Conservation (phyloP, 345 rosid genomes). For the Melaleuca alternifolia region DNA sequence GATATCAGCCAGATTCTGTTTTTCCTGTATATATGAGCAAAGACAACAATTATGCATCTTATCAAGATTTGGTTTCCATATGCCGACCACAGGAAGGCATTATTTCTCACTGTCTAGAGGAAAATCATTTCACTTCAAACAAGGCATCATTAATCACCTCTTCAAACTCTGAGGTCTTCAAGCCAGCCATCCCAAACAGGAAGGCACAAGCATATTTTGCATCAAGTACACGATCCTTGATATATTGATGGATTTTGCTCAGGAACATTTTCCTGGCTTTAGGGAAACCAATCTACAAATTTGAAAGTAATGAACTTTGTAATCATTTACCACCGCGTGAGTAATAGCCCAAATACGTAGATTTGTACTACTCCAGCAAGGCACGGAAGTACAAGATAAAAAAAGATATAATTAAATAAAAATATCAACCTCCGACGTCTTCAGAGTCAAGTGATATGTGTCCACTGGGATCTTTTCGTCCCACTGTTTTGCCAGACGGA, state of each 20-base stretch:
- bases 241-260: constrained; percentile 78
- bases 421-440: constrained; percentile 50
- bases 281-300: constrained; percentile 60
- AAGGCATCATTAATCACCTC: constrained; percentile 42
- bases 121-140: neutral
- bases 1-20: constrained; percentile 71
- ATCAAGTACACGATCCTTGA: constrained; percentile 81
- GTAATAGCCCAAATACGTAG: neutral
- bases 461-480: constrained; percentile 82
- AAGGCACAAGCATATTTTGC: constrained; percentile 85
- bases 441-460: constrained; percentile 63
- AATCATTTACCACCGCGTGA: neutral
- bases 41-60: neutral
- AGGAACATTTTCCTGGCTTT: constrained; percentile 69
- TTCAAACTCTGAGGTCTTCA: constrained; percentile 40
- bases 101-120: neutral
- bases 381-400: neutral
- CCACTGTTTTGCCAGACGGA: constrained; percentile 85
- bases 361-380: neutral
- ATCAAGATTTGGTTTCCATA: neutral
- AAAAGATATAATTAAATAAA: neutral
- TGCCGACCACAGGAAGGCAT: neutral
- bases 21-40: constrained; percentile 55
- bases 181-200: constrained; percentile 38
- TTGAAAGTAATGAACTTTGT: neutral